A percentile compares a stretch with the other conserved stretches of the same genome.
Evolutionary conservation across 768 basidiomycete species (phyloP).

Genomic region (Gymnopilus dilepis): DNA sequence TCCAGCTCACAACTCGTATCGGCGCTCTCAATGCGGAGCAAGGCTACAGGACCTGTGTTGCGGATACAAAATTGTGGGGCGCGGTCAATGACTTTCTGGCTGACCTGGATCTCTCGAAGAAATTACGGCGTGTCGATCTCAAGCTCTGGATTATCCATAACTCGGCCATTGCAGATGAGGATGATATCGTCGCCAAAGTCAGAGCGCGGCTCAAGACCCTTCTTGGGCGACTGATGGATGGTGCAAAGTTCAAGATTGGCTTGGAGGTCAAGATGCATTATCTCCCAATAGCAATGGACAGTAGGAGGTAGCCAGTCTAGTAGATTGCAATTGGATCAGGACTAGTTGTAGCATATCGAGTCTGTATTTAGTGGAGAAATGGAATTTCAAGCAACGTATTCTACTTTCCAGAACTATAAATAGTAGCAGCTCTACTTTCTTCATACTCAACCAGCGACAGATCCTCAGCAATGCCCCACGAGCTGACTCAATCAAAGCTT

Average conservation of each 20-base stretch:
- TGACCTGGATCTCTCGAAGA: neutral
- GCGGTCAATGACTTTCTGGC: neutral
- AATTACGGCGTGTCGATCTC: neutral
- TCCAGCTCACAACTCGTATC: neutral
- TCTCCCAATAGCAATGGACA: too few relatives aligned
- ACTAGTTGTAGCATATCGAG: too few relatives aligned
- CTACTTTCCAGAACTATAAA: too few relatives aligned
- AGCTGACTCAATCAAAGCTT: too few relatives aligned
- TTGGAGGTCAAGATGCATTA: neutral
- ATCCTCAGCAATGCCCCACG: too few relatives aligned
- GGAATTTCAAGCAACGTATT: too few relatives aligned
- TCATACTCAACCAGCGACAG: too few relatives aligned
- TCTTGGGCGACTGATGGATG: neutral
- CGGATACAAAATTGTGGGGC: neutral
- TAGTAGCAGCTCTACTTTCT: too few relatives aligned
- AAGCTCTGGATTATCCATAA: neutral
- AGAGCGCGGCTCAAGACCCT: neutral
- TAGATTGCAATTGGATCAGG: too few relatives aligned
- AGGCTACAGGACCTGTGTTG: neutral
- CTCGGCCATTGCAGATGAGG: neutral
- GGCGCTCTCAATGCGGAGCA: neutral
- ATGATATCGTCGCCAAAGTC: neutral
- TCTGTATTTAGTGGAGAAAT: too few relatives aligned
- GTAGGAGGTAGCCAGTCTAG: too few relatives aligned
- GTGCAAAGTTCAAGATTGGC: neutral